These are phyloP conservation scores for Saccharomyces jurei DNA, from an alignment of 805 yeast species.

Conservation along the genomic window DNA sequence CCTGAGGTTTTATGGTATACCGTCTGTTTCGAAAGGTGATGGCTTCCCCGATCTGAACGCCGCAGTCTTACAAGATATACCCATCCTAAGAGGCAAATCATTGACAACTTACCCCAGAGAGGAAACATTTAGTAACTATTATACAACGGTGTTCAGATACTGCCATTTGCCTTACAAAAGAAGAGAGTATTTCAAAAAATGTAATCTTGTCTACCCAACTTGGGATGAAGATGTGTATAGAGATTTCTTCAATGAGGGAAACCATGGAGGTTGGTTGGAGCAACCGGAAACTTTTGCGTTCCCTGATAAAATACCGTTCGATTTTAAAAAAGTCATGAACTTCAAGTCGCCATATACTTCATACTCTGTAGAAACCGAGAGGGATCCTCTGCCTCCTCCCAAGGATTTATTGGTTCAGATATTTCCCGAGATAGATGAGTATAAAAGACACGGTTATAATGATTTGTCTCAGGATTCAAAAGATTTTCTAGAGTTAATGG, in stretches of 20 bases:
- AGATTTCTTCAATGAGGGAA: slow-evolving; percentile 2
- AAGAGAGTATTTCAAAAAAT: slow-evolving; percentile 18
- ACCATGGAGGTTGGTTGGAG: neutral
- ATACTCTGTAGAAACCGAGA: neutral
- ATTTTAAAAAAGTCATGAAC: slow-evolving; percentile 18
- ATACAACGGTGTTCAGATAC: slow-evolving; percentile 24
- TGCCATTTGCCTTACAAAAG: slow-evolving; percentile 27
- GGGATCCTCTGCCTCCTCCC: slow-evolving; percentile 6
- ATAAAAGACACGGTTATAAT: slow-evolving; percentile 8
- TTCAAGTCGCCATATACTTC: slow-evolving; percentile 10
- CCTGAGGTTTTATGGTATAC: slow-evolving; percentile 26
- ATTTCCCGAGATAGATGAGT: slow-evolving; percentile 27
- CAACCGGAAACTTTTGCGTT: slow-evolving; percentile 9
- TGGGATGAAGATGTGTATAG: slow-evolving; percentile 9
- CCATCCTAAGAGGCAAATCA: slow-evolving; percentile 23
- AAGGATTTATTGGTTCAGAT: slow-evolving; percentile 16
- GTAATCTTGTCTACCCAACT: slow-evolving; percentile 10
- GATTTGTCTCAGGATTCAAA: slow-evolving; percentile 11
- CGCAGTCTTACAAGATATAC: slow-evolving; percentile 5
- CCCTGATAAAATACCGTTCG: slow-evolving; percentile 19
- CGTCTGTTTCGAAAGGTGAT: slow-evolving; percentile 20
- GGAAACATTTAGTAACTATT: slow-evolving; percentile 22
- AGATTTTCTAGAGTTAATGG: slow-evolving; percentile 18
- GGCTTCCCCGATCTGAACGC: slow-evolving; percentile 25
- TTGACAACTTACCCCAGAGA: slow-evolving; percentile 25